Evolutionary conservation across 768 basidiomycete genomes (phyloP).

Genomic region (Coprinopsis sp.): DNA sequence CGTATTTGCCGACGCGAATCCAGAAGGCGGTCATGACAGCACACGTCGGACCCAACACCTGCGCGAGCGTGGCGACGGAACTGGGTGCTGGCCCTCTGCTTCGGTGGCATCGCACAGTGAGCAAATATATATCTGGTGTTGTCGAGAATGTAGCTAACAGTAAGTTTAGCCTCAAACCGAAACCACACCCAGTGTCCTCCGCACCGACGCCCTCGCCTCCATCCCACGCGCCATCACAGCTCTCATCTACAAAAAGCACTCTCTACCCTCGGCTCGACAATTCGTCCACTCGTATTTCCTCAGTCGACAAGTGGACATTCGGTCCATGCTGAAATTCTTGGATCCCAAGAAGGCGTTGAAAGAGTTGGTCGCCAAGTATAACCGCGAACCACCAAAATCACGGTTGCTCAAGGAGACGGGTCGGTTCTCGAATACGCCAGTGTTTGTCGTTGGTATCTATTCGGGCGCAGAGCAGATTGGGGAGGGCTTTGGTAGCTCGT

Average conservation of each 20-base stretch:
- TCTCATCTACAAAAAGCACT: conserved; percentile 83
- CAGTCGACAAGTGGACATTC: conserved; percentile 75
- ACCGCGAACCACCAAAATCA: conserved; percentile 64
- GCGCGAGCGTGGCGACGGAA: conserved; percentile 80
- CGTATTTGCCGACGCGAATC: conserved; percentile 87
- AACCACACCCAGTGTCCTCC: conserved; percentile 50
- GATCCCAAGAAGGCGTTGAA: conserved; percentile 57
- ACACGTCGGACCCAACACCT: conserved; percentile 82
- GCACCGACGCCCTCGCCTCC: conserved; percentile 85
- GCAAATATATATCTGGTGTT: conserved; percentile 19
- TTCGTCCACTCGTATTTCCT: conserved; percentile 91
- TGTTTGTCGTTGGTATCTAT: conserved; percentile 95
- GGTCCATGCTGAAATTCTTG: conserved; percentile 31
- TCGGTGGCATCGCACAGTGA: conserved; percentile 76
- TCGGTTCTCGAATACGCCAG: conserved; percentile 82
- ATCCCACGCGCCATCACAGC: conserved; percentile 85
- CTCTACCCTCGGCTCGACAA: conserved; percentile 77
- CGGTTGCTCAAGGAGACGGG: conserved; percentile 91
- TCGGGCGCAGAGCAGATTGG: conserved; percentile 81
- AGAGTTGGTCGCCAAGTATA: conserved; percentile 73
- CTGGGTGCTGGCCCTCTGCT: conserved; percentile 75
- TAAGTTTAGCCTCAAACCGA: conserved; percentile 41
- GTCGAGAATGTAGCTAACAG: conserved; percentile 4
- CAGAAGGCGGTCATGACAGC: conserved; percentile 89
- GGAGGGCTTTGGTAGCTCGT: conserved; percentile 89